These are phyloP conservation scores for Hymenoscyphus linearis DNA, from an alignment of 2,329 filamentous ascomycete species.

Conservation along the genomic window DNA sequence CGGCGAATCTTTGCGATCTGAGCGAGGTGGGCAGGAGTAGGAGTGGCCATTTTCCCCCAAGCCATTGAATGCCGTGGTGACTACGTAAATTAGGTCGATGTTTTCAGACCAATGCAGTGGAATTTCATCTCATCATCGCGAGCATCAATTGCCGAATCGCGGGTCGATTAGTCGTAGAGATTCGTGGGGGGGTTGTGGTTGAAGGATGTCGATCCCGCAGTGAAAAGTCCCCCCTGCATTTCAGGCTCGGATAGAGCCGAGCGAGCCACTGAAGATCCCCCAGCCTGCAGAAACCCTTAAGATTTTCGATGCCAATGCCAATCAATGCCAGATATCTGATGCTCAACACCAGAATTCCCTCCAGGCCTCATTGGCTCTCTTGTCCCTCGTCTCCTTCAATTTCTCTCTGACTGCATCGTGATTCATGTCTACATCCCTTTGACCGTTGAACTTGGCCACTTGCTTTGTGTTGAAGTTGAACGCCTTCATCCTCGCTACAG, in stretches of 20 bases:
- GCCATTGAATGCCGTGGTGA: not conserved
- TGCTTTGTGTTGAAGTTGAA: not conserved
- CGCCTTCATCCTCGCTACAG: not conserved
- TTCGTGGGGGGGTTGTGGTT: not conserved
- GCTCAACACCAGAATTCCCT: slow-evolving; percentile 19
- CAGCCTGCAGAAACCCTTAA: too few species aligned
- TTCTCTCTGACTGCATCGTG: slow-evolving; percentile 17
- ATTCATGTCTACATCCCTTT: not conserved
- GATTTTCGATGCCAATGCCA: not conserved
- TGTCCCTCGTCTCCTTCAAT: slow-evolving; percentile 11
- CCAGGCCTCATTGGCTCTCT: slow-evolving; percentile 14
- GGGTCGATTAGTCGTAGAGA: not conserved
- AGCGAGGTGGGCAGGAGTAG: slow-evolving; percentile 8
- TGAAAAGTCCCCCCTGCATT: not conserved
- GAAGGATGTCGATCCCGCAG: not conserved
- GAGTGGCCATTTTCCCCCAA: slow-evolving; percentile 4
- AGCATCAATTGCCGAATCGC: not conserved
- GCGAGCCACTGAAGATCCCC: too few species aligned
- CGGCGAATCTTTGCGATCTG: slow-evolving; percentile 39
- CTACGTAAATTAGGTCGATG: not conserved
- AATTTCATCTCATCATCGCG: not conserved
- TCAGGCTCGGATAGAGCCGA: not conserved
- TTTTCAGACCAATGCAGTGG: not conserved
- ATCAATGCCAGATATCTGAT: not conserved
- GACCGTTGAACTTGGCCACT: not conserved